phyloP scores from a whole-genome alignment of 192 early-diverging fungal genomes.

The Pilobolus umbonatus region DNA sequence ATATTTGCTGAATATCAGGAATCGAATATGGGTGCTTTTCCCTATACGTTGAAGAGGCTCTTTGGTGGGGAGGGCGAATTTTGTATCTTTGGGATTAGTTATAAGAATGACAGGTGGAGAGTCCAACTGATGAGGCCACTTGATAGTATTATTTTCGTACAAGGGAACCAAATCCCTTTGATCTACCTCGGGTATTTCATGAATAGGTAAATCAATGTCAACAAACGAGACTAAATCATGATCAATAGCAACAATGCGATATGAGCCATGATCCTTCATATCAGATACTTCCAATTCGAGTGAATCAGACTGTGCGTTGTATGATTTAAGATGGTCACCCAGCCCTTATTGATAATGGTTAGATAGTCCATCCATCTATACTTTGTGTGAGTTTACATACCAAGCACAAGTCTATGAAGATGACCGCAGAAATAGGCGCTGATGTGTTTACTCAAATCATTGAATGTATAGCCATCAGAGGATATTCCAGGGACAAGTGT shows the following conservation, averaged over 20 bases:
- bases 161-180: slow-evolving; percentile 7
- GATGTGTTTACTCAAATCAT: slow-evolving; percentile 51
- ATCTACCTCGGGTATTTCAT: background rate
- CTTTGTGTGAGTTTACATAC: background rate
- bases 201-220: slow-evolving; percentile 65
- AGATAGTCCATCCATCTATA: background rate
- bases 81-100: slow-evolving; percentile 85
- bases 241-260: slow-evolving; percentile 81
- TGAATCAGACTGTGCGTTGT: slow-evolving; percentile 53
- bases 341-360: slow-evolving; percentile 28
- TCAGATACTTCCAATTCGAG: slow-evolving; percentile 87
- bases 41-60: slow-evolving; percentile 66
- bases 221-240: slow-evolving; percentile 80
- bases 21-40: slow-evolving; percentile 64
- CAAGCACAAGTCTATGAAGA: slow-evolving; percentile 52
- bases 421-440: slow-evolving; percentile 86
- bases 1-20: slow-evolving; percentile 62
- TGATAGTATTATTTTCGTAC: slow-evolving; percentile 1
- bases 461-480: slow-evolving; percentile 51
- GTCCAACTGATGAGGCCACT: slow-evolving; percentile 30
- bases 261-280: slow-evolving; percentile 85
- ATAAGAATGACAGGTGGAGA: slow-evolving; percentile 71
- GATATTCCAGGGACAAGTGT: slow-evolving; percentile 71
- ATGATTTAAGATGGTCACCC: slow-evolving; percentile 58
- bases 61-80: slow-evolving; percentile 59